These are phyloP conservation scores for Ogataea degrootiae DNA, from an alignment of 805 yeast species.

Conservation along the genomic window DNA sequence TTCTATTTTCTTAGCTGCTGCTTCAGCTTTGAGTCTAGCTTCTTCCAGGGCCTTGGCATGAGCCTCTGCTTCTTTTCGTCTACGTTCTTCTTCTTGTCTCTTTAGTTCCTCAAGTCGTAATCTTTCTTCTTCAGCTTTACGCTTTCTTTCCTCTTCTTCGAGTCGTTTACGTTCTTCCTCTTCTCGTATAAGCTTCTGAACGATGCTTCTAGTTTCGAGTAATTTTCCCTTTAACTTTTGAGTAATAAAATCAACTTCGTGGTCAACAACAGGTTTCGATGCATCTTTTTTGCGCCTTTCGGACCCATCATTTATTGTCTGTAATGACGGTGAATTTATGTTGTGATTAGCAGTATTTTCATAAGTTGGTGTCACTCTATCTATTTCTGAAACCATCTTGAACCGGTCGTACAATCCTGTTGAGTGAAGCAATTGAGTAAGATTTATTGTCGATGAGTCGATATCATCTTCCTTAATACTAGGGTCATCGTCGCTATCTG, in stretches of 20 bases:
- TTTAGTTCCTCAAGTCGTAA: not conserved
- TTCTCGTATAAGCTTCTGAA: constrained; percentile 3
- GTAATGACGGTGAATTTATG: not conserved
- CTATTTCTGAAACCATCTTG: not conserved
- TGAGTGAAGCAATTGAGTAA: not conserved
- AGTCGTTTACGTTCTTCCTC: not conserved
- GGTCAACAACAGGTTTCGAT: not conserved
- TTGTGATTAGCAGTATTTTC: constrained; percentile 1
- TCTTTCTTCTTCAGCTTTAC: constrained; percentile 4
- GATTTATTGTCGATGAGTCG: too few relatives aligned
- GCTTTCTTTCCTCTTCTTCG: constrained; percentile 1
- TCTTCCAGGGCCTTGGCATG: constrained; percentile 5
- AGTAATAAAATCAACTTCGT: not conserved
- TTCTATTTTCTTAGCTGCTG: constrained; percentile 1
- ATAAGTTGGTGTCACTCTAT: not conserved
- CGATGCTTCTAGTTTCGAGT: constrained; percentile 3
- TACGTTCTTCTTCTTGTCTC: too few relatives aligned
- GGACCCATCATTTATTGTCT: too few relatives aligned
- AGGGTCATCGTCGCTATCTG: not conserved
- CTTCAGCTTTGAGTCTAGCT: constrained; percentile 1
- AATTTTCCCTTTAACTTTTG: not conserved
- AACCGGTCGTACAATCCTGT: not conserved
- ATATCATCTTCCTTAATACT: not conserved
- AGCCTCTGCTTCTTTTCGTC: too few relatives aligned
- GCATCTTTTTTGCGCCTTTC: not conserved